Evolutionary conservation across 1,284 basidiomycete genomes (phyloP), one percentile per base, ranked within the genome.

Genomic region (Peniophora sp.): DNA sequence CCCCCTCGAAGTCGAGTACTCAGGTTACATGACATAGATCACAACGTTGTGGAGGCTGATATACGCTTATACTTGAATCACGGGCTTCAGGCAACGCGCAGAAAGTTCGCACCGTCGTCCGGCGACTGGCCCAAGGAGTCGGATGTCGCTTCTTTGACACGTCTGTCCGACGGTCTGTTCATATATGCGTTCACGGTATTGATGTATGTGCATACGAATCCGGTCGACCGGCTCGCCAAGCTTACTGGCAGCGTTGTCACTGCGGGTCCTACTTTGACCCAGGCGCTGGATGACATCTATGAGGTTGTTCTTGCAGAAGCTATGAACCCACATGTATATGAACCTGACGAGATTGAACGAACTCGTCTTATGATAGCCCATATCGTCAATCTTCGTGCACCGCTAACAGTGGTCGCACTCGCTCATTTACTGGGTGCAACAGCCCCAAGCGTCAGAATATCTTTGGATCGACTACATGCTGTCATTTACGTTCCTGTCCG

Each of bases 241-340:
- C 17, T 49, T 16, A n/a, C 34, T 11, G 27, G 25, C 22, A n/a
- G 19, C n/a, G 24, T 14, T 17, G 27, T 24, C 17, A 19, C 22
- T 8, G n/a, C 17, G 16, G 1, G 14, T 27, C 12, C 32, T 32
- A 12, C 32, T 1, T 34, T 32, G 19, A 25, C 45, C 1, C 32
- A 48, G 12, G 24, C 47, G 8, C 27, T 48, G 17, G 47, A 48
- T 32, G n/a, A 17, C n/a, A 24, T 48, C 24, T 48, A 48, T 27
- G 14, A 32, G n/a, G 24, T 32, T n/a, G 22, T 48, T 19, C 17
- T 48, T 16, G 2, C 25, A 8, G 34, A 32, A 24, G 47, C 47
- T 14, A 25, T 48, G 27, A 12, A 32, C 12, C 47, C 47, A 17
- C 6, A 19, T 1, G 25, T 10, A 16, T 32, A 24, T n/a, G 47